Base-by-base conservation (phyloP, 441 rosid species). In the Hura crepitans region DNA sequence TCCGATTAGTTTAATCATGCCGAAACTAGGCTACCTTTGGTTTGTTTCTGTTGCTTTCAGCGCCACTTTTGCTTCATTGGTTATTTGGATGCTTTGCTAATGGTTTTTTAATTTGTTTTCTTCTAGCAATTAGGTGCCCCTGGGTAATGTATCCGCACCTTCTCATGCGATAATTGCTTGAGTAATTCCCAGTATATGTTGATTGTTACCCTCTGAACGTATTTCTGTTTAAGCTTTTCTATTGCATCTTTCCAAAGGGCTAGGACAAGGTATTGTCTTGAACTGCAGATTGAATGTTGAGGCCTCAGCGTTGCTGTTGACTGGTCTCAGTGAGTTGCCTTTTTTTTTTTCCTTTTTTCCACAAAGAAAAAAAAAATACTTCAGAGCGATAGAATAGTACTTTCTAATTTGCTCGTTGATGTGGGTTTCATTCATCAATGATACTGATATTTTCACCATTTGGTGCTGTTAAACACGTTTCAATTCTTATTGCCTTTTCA, bases 401-500 rank as follows among this genome's bases (percentile, higher is more conserved):
- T 37, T 1, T 23, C 46, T 61, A 14, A 61, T 20, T 37, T 61
- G 6, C 8, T 11, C 37, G 47, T 47, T 20, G 17, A 18, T 11
- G 47, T 11, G 14, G 46, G 42, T 39, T 61, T 27, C 25, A 39
- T 43, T 45, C n/a, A 10, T 46, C 27, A 22, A 46, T 15, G 8
- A 25, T 12, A 27, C 22, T 30, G 58, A 31, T 49, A 47, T 28
- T 31, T 64, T 47, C 10, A 23, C 35, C 35, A 22, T 17, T 14
- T 31, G 65, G 2, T 47, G 49, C 54, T 60, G 58, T 59, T 55
- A 6, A 68, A 54, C 39, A 56, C 17, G 22, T 17, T 20, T 61
- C 12, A 54, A 8, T 53, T 70, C 65, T 74, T 51, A 77, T 60
- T 51, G 68, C 4, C 66, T 56, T 62, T 49, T 68, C 25, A 8